Conservation (phyloP, 176 grass and related monocot genomes). For the Aegilops bicornis region DNA sequence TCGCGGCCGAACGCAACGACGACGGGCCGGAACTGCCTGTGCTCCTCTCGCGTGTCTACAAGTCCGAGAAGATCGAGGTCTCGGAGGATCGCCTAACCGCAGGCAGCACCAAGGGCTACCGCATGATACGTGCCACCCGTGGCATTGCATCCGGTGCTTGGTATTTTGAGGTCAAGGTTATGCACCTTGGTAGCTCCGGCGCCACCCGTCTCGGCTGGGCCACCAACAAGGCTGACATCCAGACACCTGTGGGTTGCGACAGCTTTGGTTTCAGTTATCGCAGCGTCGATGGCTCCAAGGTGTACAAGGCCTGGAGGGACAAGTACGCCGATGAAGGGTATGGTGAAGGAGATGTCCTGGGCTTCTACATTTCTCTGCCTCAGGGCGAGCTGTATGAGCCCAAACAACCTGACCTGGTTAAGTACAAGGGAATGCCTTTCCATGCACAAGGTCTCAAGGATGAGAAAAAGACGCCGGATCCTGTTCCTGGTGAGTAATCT, state of each 20-base stretch:
- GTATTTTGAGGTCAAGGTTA: conserved; percentile 83
- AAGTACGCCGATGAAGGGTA: conserved; percentile 69
- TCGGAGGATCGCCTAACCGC: conserved; percentile 74
- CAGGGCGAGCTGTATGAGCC: conserved; percentile 71
- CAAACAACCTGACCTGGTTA: conserved; percentile 65
- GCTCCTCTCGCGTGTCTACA: conserved; percentile 82
- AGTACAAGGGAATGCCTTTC: conserved; percentile 81
- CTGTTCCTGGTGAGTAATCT: conserved; percentile 70
- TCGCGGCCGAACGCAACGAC: conserved; percentile 60
- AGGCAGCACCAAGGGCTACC: conserved; percentile 80
- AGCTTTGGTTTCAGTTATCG: conserved; percentile 71
- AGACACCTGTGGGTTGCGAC: conserved; percentile 80
- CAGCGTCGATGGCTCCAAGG: conserved; percentile 77
- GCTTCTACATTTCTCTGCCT: conserved; percentile 86
- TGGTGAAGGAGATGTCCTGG: conserved; percentile 70
- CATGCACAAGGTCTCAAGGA: conserved; percentile 62
- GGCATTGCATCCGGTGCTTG: conserved; percentile 66
- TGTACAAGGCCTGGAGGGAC: conserved; percentile 73
- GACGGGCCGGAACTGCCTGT: conserved; percentile 54
- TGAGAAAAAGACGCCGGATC: conserved; percentile 48
- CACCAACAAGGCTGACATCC: conserved; percentile 83
- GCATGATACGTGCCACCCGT: conserved; percentile 87
- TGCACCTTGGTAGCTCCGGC: conserved; percentile 54
- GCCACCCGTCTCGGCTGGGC: conserved; percentile 88
- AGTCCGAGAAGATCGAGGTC: conserved; percentile 75